Percentiles rank a stretch among this genome's conserved stretches.
These are phyloP conservation scores for Platanthera guangdongensis DNA, from an alignment of 106 monocot species.

Conservation along the genomic window DNA sequence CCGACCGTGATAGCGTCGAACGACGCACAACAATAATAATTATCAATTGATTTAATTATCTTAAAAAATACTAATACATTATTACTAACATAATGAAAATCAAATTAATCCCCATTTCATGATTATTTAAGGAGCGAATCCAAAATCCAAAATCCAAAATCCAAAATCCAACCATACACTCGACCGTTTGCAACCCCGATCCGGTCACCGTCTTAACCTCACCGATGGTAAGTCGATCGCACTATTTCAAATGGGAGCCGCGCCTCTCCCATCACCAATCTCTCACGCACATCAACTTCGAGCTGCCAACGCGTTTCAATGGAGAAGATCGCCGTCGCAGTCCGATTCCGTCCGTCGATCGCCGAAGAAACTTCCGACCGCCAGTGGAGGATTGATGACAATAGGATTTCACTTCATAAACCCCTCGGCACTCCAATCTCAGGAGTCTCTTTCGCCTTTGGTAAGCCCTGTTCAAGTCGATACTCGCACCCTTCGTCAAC, in stretches of 20 bases:
- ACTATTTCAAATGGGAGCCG: background rate
- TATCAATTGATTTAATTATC: too few species aligned
- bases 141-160: too few species aligned
- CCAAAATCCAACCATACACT: too few species aligned
- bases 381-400: constrained; percentile 63
- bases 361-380: constrained; percentile 18
- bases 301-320: constrained; percentile 10
- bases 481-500: constrained; percentile 1
- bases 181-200: background rate
- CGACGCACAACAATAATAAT: too few species aligned
- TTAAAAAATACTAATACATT: too few species aligned
- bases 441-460: constrained; percentile 66
- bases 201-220: background rate
- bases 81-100: too few species aligned
- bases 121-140: background rate
- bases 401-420: constrained; percentile 67
- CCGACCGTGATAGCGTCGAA: too few species aligned
- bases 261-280: background rate
- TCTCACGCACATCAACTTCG: too few species aligned
- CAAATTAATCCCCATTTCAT: too few species aligned
- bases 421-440: constrained; percentile 46
- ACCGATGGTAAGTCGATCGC: background rate
- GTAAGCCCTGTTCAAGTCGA: constrained; percentile 13
- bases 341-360: constrained; percentile 72
- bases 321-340: constrained; percentile 94